Evolutionary conservation across 768 basidiomycete species (phyloP).

Genomic region (Amanita pallidorosea): DNA sequence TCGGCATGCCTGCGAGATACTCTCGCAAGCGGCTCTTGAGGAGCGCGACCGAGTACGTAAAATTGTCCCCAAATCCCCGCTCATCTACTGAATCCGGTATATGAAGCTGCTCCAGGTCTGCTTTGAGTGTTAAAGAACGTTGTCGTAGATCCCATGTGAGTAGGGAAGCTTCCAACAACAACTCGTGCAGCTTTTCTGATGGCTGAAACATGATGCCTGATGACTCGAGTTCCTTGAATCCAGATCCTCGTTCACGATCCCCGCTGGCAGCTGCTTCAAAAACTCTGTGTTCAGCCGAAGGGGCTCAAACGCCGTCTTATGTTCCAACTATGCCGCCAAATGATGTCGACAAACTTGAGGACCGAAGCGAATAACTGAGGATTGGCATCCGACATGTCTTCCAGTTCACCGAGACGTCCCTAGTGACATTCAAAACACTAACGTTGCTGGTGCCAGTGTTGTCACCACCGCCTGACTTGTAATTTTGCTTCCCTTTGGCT

Average conservation of each 20-base stretch:
- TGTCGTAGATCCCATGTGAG: conserved; percentile 61
- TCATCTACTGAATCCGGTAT: conserved; percentile 50
- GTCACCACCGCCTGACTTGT: conserved; percentile 25
- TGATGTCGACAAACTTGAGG: conserved; percentile 65
- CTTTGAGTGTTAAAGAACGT: conserved; percentile 37
- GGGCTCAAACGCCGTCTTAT: conserved; percentile 45
- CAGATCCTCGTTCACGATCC: conserved; percentile 55
- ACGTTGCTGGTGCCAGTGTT: conserved; percentile 20
- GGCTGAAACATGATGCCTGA: conserved; percentile 44
- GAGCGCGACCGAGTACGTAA: conserved; percentile 55
- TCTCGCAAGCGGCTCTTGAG: conserved; percentile 50
- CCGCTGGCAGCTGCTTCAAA: conserved; percentile 62
- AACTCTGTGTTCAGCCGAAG: conserved; percentile 51
- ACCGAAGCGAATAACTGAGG: conserved; percentile 68
- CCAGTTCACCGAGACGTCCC: conserved; percentile 59
- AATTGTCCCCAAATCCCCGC: conserved; percentile 73
- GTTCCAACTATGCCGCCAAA: conserved; percentile 75
- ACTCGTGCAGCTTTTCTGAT: conserved; percentile 52
- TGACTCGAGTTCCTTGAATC: conserved; percentile 48
- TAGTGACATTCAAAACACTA: conserved; percentile 62
- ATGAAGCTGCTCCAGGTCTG: conserved; percentile 49
- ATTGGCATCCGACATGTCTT: conserved; percentile 68
- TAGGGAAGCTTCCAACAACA: conserved; percentile 64
- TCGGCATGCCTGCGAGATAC: conserved; percentile 34
- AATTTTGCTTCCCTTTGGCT: conserved; percentile 24